Evolutionary conservation across 192 early-diverging fungal species (phyloP).

Genomic region (Blastocladiella britannica): DNA sequence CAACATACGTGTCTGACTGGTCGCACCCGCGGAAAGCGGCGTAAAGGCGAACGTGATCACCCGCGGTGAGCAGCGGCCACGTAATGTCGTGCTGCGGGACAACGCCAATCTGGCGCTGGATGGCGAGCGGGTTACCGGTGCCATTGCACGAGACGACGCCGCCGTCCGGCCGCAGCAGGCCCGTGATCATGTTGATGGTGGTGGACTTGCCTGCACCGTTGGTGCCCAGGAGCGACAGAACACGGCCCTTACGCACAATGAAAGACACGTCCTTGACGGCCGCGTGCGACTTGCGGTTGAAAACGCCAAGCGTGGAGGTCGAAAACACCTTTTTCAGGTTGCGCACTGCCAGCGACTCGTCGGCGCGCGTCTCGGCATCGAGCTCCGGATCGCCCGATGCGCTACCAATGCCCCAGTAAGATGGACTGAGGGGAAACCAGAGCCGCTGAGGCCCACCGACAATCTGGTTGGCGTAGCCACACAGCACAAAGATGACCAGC

Average conservation of each 20-base stretch:
- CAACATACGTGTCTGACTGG: background rate
- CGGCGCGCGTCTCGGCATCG: no score
- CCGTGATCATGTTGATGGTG: constrained; percentile 3
- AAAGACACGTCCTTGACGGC: constrained; percentile 2
- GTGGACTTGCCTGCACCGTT: constrained; percentile 3
- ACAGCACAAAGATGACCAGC: no score
- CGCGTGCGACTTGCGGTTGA: background rate
- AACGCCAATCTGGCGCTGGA: background rate
- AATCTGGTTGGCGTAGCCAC: no score
- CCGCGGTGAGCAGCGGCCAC: background rate
- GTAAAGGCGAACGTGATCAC: background rate
- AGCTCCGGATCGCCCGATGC: no score
- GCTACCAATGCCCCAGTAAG: no score
- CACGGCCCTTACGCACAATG: background rate
- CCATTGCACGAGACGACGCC: background rate
- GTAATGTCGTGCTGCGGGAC: background rate
- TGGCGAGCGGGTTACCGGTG: background rate
- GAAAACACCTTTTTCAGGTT: no score
- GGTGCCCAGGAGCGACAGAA: constrained; percentile 1
- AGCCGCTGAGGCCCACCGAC: no score
- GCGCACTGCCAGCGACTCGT: no score
- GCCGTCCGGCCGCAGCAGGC: background rate
- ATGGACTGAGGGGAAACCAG: no score
- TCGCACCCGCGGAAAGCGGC: background rate
- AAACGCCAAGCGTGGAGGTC: no score